Evolutionary conservation across 2,329 filamentous ascomycete genomes (phyloP), one percentile per base, ranked within the genome.

Genomic region (Colletotrichum zoysiae): DNA sequence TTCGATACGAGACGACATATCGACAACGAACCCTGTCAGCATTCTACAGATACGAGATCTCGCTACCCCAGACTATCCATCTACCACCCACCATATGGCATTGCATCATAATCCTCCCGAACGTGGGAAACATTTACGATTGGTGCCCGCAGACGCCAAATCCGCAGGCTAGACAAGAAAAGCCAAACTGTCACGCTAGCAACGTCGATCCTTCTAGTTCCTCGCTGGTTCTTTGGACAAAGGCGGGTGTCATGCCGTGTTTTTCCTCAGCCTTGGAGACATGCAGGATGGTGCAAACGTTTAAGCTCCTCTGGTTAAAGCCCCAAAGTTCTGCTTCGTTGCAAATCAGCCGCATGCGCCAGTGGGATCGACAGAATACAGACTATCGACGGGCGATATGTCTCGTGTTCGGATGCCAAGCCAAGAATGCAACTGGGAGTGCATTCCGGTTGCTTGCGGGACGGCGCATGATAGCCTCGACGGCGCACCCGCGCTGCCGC

Each of bases 371-470:
- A 30, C 56, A 51, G 67, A 42, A 44, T 50, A 23, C 42, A 57
- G 7, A 40, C 40, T 38, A 44, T 40, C 11, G 23, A 50, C 23
- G 58, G 16, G 50, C 56, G 35, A 48, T 35, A 71, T 71, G 50
- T 35, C 50, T 58, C 57, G 50, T 61, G 56, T 56, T 55, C 38
- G 33, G 40, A 50, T 69, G 40, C 42, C 50, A 71, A 51, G 40
- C 12, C 46, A 4, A 48, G 50, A 8, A 26, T 55, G 35, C 23
- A 9, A 12, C 42, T 56, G 42, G 58, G 5, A 18, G 60, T 23
- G 46, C 48, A 60, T 70, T 64, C 65, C 65, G 56, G 55, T 53
- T 65, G 70, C 23, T 60, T 72, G 46, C 70, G 60, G 59, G 64
- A 56, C 30, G 18, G 30, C 60, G 65, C 55, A 42, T 65, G 70